A percentile compares a stretch with the other conserved stretches of the same genome.
Evolutionary conservation across 139 green algal species (phyloP).

Genomic region (Diplosphaera chodatii): DNA sequence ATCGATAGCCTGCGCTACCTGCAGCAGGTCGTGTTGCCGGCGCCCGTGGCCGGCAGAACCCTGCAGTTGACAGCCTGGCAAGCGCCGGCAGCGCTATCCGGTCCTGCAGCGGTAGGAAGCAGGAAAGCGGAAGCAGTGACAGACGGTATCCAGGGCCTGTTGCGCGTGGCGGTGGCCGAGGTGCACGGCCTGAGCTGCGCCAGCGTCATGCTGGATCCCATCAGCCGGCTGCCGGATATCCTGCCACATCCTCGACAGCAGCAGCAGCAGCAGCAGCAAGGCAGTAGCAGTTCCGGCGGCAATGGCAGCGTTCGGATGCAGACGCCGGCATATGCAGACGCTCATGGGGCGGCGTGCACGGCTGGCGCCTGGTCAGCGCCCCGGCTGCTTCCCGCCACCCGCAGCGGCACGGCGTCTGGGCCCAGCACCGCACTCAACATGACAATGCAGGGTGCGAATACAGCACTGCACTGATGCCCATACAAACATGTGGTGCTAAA

Average conservation of each 20-base stretch:
- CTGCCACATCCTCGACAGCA: no score
- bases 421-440: no score
- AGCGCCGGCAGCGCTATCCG: not conserved
- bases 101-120: no score
- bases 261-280: not conserved
- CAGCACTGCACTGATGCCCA: no score
- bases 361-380: not conserved
- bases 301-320: no score
- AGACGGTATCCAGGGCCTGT: not conserved
- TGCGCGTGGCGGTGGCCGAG: conserved; percentile 7
- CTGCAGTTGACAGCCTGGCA: not conserved
- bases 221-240: not conserved
- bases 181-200: not conserved
- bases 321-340: not conserved
- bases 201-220: not conserved
- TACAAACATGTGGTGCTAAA: no score
- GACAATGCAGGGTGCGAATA: no score
- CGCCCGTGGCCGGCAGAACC: not conserved
- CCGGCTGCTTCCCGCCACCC: not conserved
- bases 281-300: no score
- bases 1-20: not conserved
- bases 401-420: no score
- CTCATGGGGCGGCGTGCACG: not conserved
- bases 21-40: not conserved
- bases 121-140: not conserved